These are phyloP conservation scores for Carex littledalei DNA, from an alignment of 176 grass and related monocot genomes.

Conservation along the genomic window DNA sequence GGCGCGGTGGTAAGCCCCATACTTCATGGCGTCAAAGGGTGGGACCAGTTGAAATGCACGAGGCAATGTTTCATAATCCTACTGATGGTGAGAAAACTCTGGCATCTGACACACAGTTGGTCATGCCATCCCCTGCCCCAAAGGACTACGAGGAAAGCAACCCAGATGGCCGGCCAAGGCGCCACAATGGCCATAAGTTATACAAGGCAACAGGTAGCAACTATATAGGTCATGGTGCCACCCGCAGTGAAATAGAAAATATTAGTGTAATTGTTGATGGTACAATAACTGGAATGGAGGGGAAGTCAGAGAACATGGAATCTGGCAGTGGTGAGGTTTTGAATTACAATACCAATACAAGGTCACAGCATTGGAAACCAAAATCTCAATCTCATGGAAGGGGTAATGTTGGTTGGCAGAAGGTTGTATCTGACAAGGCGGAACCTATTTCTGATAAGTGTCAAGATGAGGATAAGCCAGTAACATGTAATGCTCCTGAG, in stretches of 20 bases:
- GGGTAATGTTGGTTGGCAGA: constrained; percentile 36
- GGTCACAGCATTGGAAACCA: constrained; percentile 71
- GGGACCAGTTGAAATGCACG: constrained; percentile 22
- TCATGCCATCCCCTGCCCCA: constrained; percentile 1
- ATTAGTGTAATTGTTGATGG: constrained; percentile 1
- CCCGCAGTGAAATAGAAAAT: constrained; percentile 30
- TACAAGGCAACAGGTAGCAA: constrained; percentile 36
- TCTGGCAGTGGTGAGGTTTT: constrained; percentile 40
- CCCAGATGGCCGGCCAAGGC: constrained; percentile 34
- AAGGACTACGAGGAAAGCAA: constrained; percentile 43
- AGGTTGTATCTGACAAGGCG: constrained; percentile 7
- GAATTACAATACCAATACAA: constrained; percentile 25
- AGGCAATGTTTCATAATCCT: constrained; percentile 32
- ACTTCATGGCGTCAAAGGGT: constrained; percentile 88
- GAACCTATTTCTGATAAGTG: not conserved
- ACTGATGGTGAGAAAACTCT: constrained; percentile 25
- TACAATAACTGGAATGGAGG: constrained; percentile 20
- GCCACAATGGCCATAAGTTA: constrained; percentile 48
- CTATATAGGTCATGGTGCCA: constrained; percentile 30
- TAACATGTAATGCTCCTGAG: not conserved
- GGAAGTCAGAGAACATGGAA: constrained; percentile 36
- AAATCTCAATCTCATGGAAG: constrained; percentile 46
- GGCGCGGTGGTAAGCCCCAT: constrained; percentile 53
- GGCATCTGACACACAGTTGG: constrained; percentile 31
- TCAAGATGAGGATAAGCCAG: constrained; percentile 23